Base-by-base conservation (phyloP, 148 eudicot species). In the Camellia lanceoleosa region DNA sequence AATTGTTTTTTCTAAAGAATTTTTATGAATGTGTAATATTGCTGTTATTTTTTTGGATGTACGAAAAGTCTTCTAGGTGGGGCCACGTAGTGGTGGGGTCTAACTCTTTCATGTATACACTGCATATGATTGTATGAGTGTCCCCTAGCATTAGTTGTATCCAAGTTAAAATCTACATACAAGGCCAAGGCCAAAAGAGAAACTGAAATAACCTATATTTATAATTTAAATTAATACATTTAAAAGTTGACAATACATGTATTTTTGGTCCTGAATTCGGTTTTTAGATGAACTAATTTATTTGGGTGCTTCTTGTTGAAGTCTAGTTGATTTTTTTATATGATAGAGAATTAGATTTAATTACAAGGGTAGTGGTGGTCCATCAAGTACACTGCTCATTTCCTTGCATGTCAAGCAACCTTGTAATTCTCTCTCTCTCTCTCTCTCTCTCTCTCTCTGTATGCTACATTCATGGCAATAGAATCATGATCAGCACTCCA, bases 351-450 rank as follows among this genome's bases (percentile, higher is more conserved):
- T 12, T 61, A 30, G n/a, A 41, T 75, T 71, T 79, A 70, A 74
- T 68, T 59, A 67, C 61, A 71, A 76, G 73, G 73, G 78, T 82
- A 82, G 86, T 80, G 87, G 89, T 82, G 86, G 89, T 84, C 88
- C 92, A 87, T 87, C 88, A 80, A 82, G 87, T 79, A 80, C 70
- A 79, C 76, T 84, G 83, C 83, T 88, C 82, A 88, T 83, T 92
- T 87, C 93, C 98, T 93, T 95, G 96, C 85, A 87, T 84, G 82
- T 89, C 94, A 93, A 95, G 98, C 97, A 92, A 90, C 81, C 82
- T 80, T 81, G 67, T 79, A 67, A 46, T 52, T 78, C 88, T 84
- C 84, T 75, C 82, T 84, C 84, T 65, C 81, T n/a, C n/a, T n/a
- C n/a, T n/a, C n/a, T n/a, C n/a, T 68, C 74, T 71, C 79, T 80